Conservation (phyloP, 2,329 filamentous ascomycete genomes). For the Aspergillus floridensis region DNA sequence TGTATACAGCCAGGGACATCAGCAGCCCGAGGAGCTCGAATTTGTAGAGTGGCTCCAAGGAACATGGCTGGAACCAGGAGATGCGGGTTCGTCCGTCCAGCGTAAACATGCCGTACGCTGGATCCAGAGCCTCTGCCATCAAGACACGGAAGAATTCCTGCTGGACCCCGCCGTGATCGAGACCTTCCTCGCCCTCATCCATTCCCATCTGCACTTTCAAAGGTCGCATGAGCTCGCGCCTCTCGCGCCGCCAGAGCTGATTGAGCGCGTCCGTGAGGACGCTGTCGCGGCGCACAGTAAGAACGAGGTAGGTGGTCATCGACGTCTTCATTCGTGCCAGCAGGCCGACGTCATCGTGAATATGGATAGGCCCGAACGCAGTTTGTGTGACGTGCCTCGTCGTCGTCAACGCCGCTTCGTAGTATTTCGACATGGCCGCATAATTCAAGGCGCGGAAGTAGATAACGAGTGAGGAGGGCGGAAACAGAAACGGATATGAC, state of each 20-base stretch:
- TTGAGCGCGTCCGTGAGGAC: slow-evolving; percentile 74
- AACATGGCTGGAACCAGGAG: slow-evolving; percentile 83
- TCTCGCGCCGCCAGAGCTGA: slow-evolving; percentile 84
- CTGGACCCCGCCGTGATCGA: slow-evolving; percentile 92
- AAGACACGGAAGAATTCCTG: slow-evolving; percentile 92
- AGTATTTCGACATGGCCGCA: slow-evolving; percentile 76
- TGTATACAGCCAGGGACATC: slow-evolving; percentile 88
- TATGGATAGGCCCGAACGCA: slow-evolving; percentile 41
- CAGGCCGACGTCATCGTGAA: slow-evolving; percentile 60
- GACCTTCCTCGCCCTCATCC: slow-evolving; percentile 78
- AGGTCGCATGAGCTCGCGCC: slow-evolving; percentile 76
- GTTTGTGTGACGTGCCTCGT: slow-evolving; percentile 48
- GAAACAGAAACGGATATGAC: slow-evolving; percentile 78
- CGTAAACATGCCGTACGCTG: slow-evolving; percentile 73
- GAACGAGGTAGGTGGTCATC: slow-evolving; percentile 67
- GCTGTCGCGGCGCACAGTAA: slow-evolving; percentile 66
- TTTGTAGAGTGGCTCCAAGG: slow-evolving; percentile 80
- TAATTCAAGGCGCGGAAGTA: slow-evolving; percentile 91
- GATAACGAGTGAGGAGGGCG: slow-evolving; percentile 66
- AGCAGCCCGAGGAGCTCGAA: slow-evolving; percentile 85
- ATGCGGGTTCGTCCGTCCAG: slow-evolving; percentile 73
- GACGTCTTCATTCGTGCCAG: slow-evolving; percentile 64
- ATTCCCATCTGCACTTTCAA: slow-evolving; percentile 85
- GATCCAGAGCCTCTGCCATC: slow-evolving; percentile 74
- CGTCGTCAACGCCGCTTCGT: slow-evolving; percentile 61